A percentile compares a stretch with the other conserved stretches of the same genome.
These are phyloP conservation scores for Aspergillus sp. DNA, from an alignment of 2,329 filamentous ascomycete genomes.

Conservation along the genomic window DNA sequence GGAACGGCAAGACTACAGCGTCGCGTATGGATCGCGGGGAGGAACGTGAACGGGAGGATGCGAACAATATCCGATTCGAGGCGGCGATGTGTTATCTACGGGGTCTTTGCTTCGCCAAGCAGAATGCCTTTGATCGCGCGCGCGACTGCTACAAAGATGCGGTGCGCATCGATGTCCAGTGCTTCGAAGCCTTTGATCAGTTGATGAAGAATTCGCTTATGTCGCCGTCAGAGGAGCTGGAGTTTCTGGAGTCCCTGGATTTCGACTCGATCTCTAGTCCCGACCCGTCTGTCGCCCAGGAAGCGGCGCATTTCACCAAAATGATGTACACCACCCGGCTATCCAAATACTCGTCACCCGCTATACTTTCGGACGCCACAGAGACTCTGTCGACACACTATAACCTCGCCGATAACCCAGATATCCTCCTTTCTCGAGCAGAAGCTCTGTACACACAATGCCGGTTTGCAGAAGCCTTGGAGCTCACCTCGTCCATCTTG, in stretches of 20 bases:
- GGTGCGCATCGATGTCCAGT: slow-evolving; percentile 93
- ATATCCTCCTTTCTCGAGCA: slow-evolving; percentile 84
- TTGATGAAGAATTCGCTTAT: slow-evolving; percentile 95
- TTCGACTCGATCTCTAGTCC: slow-evolving; percentile 77
- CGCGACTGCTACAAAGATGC: slow-evolving; percentile 99
- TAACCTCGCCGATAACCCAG: slow-evolving; percentile 78
- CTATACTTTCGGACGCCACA: slow-evolving; percentile 77
- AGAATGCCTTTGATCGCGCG: slow-evolving; percentile 94
- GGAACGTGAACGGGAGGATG: slow-evolving; percentile 66
- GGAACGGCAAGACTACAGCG: slow-evolving; percentile 46
- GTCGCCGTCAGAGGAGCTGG: slow-evolving; percentile 83
- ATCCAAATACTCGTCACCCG: slow-evolving; percentile 89
- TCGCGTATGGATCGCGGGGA: slow-evolving; percentile 58
- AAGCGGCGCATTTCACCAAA: slow-evolving; percentile 89
- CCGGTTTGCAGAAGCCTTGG: slow-evolving; percentile 82
- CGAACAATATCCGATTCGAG: slow-evolving; percentile 78
- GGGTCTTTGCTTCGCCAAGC: slow-evolving; percentile 91
- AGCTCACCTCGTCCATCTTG: slow-evolving; percentile 79
- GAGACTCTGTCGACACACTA: slow-evolving; percentile 94
- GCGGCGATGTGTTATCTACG: slow-evolving; percentile 96
- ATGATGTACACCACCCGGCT: slow-evolving; percentile 95
- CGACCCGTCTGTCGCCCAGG: slow-evolving; percentile 69
- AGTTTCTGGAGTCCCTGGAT: slow-evolving; percentile 82
- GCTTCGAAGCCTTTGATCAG: slow-evolving; percentile 97
- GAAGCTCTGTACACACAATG: slow-evolving; percentile 94